Evolutionary conservation across 306 rosid genomes (phyloP).

Genomic region (Begonia peltatifolia): DNA sequence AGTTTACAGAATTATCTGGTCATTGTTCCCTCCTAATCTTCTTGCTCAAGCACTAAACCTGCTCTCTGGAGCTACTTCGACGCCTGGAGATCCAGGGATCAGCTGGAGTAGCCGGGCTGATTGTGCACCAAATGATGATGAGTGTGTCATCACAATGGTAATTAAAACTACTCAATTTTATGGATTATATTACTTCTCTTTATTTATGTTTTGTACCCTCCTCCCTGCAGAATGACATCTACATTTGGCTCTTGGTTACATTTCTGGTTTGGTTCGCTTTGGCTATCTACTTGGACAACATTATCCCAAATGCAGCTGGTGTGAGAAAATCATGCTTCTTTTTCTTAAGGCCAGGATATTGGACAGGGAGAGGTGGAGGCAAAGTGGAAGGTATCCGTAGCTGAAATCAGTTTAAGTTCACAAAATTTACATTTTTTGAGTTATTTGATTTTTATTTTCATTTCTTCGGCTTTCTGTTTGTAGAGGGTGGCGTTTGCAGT

Average conservation of each 20-base stretch:
- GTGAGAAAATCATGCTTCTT: constrained; percentile 62
- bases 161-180: constrained; percentile 2
- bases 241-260: constrained; percentile 49
- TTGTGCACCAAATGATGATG: constrained; percentile 20
- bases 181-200: not conserved
- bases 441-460: not conserved
- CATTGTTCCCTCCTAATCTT: constrained; percentile 82
- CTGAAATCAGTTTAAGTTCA: constrained; percentile 5
- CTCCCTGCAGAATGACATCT: constrained; percentile 49
- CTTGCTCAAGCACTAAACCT: constrained; percentile 47
- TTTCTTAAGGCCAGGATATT: constrained; percentile 62
- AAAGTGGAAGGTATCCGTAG: constrained; percentile 47
- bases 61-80: constrained; percentile 45
- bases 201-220: constrained; percentile 14
- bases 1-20: constrained; percentile 28
- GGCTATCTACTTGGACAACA: constrained; percentile 81
- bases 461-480: constrained; percentile 1
- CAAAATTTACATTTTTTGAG: not conserved
- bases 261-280: constrained; percentile 66
- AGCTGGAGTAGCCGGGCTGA: constrained; percentile 61
- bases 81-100: constrained; percentile 40
- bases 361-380: constrained; percentile 64
- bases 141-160: constrained; percentile 69
- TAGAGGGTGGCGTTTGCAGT: constrained; percentile 76
- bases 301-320: constrained; percentile 75